Percentiles rank a stretch among this genome's conserved stretches.
Conservation (phyloP, 78 protist genomes). For the Dictyostelium capitatum region DNA sequence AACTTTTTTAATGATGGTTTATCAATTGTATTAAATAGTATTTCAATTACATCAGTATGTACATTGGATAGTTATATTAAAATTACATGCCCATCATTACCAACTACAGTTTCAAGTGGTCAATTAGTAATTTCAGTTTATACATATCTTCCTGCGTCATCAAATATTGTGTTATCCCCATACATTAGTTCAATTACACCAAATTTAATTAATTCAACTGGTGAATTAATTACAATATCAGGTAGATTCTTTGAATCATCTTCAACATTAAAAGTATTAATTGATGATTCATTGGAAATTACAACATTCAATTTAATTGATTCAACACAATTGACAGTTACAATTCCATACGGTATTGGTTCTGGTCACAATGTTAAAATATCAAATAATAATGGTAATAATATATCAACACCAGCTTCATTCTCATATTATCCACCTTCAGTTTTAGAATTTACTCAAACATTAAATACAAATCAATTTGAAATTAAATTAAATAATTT, state of each 20-base stretch:
- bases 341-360: too few relatives aligned
- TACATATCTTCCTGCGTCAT: not conserved
- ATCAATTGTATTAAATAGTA: not conserved
- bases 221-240: not conserved
- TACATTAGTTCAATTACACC: not conserved
- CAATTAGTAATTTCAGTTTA: not conserved
- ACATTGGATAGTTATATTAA: not conserved
- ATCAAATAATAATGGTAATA: not conserved
- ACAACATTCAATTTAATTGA: not conserved
- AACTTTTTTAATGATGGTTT: not conserved
- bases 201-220: not conserved
- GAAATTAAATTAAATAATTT: not conserved
- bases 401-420: not conserved
- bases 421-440: not conserved
- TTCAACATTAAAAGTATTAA: too few relatives aligned
- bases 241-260: not conserved
- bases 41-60: not conserved
- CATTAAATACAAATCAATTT: not conserved
- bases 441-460: not conserved
- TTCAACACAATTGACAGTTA: not conserved
- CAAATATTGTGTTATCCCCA: not conserved
- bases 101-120: not conserved
- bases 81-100: not conserved
- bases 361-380: not conserved
- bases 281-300: too few relatives aligned